Conservation (phyloP, 2,329 filamentous ascomycete species). For the Parasarocladium wereldwijsianum region DNA sequence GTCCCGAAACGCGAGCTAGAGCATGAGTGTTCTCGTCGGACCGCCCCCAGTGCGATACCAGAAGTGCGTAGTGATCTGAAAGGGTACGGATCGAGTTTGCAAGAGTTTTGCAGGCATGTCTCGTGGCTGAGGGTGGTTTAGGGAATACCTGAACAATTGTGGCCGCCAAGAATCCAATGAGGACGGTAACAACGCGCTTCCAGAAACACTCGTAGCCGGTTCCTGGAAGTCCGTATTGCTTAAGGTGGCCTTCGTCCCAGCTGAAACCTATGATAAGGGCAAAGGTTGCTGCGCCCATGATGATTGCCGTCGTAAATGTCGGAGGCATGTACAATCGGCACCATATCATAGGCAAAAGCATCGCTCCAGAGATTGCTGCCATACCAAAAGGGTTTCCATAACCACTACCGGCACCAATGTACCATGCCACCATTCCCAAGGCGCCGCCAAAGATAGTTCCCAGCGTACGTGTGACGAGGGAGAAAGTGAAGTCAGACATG, state of each 20-base stretch:
- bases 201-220: conserved; percentile 32
- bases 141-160: conserved; percentile 31
- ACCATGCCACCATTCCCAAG: conserved; percentile 32
- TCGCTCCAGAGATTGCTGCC: conserved; percentile 26
- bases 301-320: conserved; percentile 13
- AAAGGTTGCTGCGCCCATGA: conserved; percentile 22
- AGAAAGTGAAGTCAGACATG: conserved; percentile 34
- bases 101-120: conserved; percentile 27
- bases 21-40: conserved; percentile 11
- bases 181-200: conserved; percentile 26
- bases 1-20: conserved; percentile 16
- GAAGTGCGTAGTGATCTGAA: conserved; percentile 32
- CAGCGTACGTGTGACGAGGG: conserved; percentile 22
- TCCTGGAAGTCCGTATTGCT: conserved; percentile 28
- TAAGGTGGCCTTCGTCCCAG: conserved; percentile 26
- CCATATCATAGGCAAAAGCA: conserved; percentile 20
- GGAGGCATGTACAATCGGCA: conserved; percentile 18
- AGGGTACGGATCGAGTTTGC: conserved; percentile 26
- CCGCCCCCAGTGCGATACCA: conserved; percentile 28
- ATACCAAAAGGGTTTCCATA: conserved; percentile 34
- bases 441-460: conserved; percentile 32
- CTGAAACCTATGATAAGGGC: conserved; percentile 30
- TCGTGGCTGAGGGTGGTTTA: conserved; percentile 27
- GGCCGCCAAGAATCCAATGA: conserved; percentile 27
- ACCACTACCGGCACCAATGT: conserved; percentile 32